phyloP scores from a whole-genome alignment of 2,329 filamentous ascomycete genomes.

The Dendryphion nanum region DNA sequence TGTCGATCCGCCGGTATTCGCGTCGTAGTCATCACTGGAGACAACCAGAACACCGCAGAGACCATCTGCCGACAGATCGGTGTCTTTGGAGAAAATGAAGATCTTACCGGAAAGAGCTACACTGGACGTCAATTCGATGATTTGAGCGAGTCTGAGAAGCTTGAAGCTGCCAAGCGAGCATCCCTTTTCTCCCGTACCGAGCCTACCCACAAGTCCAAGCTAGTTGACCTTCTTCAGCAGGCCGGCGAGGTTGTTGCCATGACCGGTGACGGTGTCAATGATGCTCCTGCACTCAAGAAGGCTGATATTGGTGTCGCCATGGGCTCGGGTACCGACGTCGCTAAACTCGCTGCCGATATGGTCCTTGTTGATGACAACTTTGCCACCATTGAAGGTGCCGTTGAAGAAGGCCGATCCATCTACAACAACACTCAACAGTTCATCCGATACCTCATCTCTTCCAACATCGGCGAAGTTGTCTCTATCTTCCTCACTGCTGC shows the following conservation, averaged over 20 bases:
- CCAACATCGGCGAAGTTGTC: slow-evolving; percentile 98
- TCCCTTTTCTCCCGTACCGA: slow-evolving; percentile 96
- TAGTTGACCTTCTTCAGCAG: slow-evolving; percentile 93
- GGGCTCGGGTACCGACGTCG: slow-evolving; percentile 96
- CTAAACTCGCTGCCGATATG: slow-evolving; percentile 97
- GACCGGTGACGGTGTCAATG: slow-evolving; percentile 98
- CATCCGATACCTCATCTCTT: slow-evolving; percentile 97
- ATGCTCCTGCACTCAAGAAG: slow-evolving; percentile 96
- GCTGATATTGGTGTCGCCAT: slow-evolving; percentile 98
- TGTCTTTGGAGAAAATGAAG: slow-evolving; percentile 78
- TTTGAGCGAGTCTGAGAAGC: slow-evolving; percentile 73
- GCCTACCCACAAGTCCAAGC: slow-evolving; percentile 93
- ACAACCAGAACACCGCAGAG: slow-evolving; percentile 97
- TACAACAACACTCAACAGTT: slow-evolving; percentile 99
- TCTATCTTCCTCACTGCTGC: slow-evolving; percentile 98
- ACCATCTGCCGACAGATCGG: slow-evolving; percentile 97
- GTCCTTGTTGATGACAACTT: slow-evolving; percentile 98
- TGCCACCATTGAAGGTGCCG: slow-evolving; percentile 91
- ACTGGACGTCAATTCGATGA: slow-evolving; percentile 94
- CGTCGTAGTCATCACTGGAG: slow-evolving; percentile 96
- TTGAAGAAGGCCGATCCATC: slow-evolving; percentile 96
- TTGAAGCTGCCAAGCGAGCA: slow-evolving; percentile 79
- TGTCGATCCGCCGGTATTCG: slow-evolving; percentile 93
- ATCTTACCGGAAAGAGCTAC: slow-evolving; percentile 87
- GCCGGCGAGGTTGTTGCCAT: slow-evolving; percentile 94